These are phyloP conservation scores for Malassezia restricta DNA, from an alignment of 1,284 basidiomycete genomes.

Conservation along the genomic window DNA sequence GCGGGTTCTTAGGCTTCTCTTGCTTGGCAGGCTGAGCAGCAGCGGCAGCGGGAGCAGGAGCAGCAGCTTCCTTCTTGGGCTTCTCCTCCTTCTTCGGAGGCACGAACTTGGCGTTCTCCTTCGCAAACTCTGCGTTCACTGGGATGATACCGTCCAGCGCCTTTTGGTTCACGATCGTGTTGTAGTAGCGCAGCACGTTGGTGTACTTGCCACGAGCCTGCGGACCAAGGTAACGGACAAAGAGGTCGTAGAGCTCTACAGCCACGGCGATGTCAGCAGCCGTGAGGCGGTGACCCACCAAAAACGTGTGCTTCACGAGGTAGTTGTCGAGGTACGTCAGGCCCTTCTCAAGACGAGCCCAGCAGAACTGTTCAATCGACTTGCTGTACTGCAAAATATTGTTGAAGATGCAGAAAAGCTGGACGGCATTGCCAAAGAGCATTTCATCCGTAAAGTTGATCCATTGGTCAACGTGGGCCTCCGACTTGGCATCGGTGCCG, in stretches of 20 bases:
- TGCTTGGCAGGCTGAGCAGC: conserved; percentile 47
- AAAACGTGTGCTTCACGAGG: conserved; percentile 70
- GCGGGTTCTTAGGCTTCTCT: conserved; percentile 80
- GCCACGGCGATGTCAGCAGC: conserved; percentile 74
- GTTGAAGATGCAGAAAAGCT: conserved; percentile 21
- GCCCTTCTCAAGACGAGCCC: conserved; percentile 47
- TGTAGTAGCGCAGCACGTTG: conserved; percentile 65
- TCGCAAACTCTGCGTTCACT: conserved; percentile 53
- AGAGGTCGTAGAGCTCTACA: conserved; percentile 36
- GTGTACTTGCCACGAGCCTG: conserved; percentile 48
- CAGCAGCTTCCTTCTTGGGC: conserved; percentile 46
- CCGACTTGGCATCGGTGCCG: conserved; percentile 51
- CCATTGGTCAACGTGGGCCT: conserved; percentile 61
- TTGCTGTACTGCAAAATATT: conserved; percentile 46
- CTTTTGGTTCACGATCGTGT: conserved; percentile 60
- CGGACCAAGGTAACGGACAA: conserved; percentile 21
- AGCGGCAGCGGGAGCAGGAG: conserved; percentile 45
- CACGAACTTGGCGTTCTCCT: conserved; percentile 61
- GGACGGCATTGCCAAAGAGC: conserved; percentile 40
- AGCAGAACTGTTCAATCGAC: conserved; percentile 54
- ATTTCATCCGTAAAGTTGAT: conserved; percentile 56
- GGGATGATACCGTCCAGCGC: conserved; percentile 27
- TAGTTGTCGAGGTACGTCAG: conserved; percentile 61
- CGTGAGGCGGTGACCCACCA: conserved; percentile 86
- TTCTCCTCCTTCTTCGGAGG: conserved; percentile 56